phyloP scores from a whole-genome alignment of 495 filamentous ascomycete species.

The Coniosporium apollinis region DNA sequence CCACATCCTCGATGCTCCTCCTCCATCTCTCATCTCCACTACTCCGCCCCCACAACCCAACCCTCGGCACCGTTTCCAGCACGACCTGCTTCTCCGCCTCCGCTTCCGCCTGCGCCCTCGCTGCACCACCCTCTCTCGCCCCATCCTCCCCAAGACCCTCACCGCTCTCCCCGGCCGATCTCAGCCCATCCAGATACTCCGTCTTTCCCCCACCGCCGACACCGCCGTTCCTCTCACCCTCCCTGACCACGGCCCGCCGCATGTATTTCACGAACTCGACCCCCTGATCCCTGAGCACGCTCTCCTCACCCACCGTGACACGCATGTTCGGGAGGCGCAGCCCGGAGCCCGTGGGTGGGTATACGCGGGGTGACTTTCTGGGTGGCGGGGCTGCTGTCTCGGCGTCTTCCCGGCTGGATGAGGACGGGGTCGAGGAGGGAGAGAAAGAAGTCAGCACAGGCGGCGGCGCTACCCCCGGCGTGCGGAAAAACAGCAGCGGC shows the following conservation, averaged over 20 bases:
- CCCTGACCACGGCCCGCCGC: constrained; percentile 4
- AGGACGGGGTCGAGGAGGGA: background rate
- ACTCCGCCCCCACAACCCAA: constrained; percentile 2
- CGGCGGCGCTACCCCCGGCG: constrained; percentile 28
- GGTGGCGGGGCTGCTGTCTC: background rate
- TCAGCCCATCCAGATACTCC: background rate
- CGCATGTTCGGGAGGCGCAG: constrained; percentile 9
- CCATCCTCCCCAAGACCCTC: constrained; percentile 6
- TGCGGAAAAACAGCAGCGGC: constrained; percentile 40
- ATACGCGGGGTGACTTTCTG: constrained; percentile 3
- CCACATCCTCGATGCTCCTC: constrained; percentile 3
- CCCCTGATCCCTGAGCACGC: constrained; percentile 11
- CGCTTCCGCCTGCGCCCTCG: constrained; percentile 2
- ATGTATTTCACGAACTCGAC: constrained; percentile 7
- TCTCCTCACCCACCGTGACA: constrained; percentile 9
- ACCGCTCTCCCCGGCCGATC: background rate
- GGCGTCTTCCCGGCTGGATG: background rate
- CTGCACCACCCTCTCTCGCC: constrained; percentile 5
- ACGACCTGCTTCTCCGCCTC: background rate
- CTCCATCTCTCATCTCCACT: constrained; percentile 2
- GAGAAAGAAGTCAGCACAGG: constrained; percentile 8
- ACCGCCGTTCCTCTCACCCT: background rate
- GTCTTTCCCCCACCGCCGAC: constrained; percentile 4
- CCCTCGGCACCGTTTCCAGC: constrained; percentile 4
- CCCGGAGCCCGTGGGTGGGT: constrained; percentile 7